Evolutionary conservation across 805 yeast species (phyloP).

Genomic region (Myxozyma sirexii): DNA sequence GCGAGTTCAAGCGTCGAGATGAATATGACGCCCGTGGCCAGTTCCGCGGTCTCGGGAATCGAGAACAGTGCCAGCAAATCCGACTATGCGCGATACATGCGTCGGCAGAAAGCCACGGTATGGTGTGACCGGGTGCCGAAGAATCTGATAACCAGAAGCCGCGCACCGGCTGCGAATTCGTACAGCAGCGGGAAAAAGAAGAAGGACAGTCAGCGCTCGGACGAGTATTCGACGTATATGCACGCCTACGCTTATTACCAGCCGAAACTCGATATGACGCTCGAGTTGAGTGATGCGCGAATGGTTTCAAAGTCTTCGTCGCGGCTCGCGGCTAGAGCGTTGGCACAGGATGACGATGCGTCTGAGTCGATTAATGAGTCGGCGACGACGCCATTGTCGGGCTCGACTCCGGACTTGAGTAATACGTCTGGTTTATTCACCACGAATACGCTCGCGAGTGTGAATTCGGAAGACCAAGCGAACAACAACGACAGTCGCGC

Average conservation of each 20-base stretch:
- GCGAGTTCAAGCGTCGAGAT: conserved; percentile 1
- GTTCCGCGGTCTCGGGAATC: not conserved
- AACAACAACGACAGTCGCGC: too few relatives aligned
- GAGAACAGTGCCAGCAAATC: conserved; percentile 14
- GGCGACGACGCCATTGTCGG: not conserved
- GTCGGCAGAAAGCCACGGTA: conserved; percentile 32
- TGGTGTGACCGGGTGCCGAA: conserved; percentile 25
- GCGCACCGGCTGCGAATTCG: not conserved
- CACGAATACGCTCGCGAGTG: not conserved
- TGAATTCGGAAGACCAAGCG: too few relatives aligned
- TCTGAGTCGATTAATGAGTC: not conserved
- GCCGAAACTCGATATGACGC: conserved; percentile 34
- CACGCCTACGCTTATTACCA: conserved; percentile 31
- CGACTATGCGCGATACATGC: conserved; percentile 21
- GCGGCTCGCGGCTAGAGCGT: conserved; percentile 3
- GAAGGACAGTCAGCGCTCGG: conserved; percentile 1
- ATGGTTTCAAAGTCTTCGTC: not conserved
- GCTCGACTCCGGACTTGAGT: not conserved
- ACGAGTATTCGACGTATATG: conserved; percentile 15
- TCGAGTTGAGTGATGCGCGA: conserved; percentile 30
- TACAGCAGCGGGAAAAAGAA: conserved; percentile 5
- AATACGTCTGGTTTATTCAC: not conserved
- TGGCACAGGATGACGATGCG: conserved; percentile 1
- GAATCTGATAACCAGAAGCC: conserved; percentile 2
- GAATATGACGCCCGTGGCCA: not conserved